Evolutionary conservation across 495 filamentous ascomycete species (phyloP).

Genomic region (Saxispiralis lemnorum): DNA sequence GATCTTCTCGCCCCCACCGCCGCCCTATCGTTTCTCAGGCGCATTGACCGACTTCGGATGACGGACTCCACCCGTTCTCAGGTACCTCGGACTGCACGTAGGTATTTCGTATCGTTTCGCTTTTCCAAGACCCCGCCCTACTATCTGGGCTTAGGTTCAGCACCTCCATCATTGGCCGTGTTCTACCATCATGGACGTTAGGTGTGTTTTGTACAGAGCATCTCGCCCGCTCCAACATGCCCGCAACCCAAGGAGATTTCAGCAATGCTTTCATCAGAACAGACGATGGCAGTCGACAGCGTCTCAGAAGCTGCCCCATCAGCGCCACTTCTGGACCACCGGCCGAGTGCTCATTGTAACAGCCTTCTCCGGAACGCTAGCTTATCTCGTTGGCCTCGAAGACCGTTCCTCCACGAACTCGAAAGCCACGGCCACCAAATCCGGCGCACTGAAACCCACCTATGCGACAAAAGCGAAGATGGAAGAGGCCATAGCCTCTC

Average conservation of each 20-base stretch:
- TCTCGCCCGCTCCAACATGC: background rate
- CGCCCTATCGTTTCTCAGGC: too few species aligned
- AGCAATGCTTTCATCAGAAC: background rate
- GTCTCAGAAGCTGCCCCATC: background rate
- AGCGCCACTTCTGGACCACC: constrained; percentile 21
- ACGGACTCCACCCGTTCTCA: too few species aligned
- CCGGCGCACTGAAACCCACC: constrained; percentile 7
- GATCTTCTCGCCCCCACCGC: too few species aligned
- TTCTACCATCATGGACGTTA: background rate
- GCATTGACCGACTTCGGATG: too few species aligned
- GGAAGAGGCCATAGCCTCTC: constrained; percentile 26
- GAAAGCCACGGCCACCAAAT: background rate
- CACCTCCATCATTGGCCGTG: too few species aligned
- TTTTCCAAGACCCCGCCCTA: too few species aligned
- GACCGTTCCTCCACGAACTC: constrained; percentile 5
- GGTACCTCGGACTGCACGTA: too few species aligned
- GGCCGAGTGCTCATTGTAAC: constrained; percentile 20
- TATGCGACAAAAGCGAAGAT: constrained; percentile 22
- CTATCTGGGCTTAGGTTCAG: too few species aligned
- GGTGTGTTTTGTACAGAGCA: background rate
- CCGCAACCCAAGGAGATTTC: background rate
- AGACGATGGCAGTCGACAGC: constrained; percentile 7
- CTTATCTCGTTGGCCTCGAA: constrained; percentile 21
- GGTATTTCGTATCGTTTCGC: too few species aligned
- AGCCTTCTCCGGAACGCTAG: constrained; percentile 20